These are phyloP conservation scores for Auriscalpium vulgare DNA, from an alignment of 768 basidiomycete species.

Conservation along the genomic window DNA sequence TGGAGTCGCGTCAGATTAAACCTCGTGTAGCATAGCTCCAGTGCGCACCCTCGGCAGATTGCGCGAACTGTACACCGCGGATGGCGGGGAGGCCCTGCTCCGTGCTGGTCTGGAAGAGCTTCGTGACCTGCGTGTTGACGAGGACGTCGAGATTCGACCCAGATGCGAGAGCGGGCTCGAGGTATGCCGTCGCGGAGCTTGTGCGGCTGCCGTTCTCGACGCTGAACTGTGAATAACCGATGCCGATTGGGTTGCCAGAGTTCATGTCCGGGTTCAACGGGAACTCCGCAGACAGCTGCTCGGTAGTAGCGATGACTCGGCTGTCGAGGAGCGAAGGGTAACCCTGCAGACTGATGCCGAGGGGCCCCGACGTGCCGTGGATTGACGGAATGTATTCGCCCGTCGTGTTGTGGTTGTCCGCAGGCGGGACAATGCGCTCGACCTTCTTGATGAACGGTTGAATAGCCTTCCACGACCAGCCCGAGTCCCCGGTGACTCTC, in stretches of 20 bases:
- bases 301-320: constrained; percentile 29
- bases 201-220: constrained; percentile 1
- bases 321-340: constrained; percentile 18
- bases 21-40: neutral
- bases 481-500: constrained; percentile 5
- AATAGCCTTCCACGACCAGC: constrained; percentile 7
- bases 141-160: constrained; percentile 5
- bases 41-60: neutral
- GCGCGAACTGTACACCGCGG: constrained; percentile 2
- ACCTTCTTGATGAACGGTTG: constrained; percentile 19
- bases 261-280: constrained; percentile 36
- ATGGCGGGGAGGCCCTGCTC: neutral
- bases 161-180: neutral
- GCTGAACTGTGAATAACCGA: constrained; percentile 19
- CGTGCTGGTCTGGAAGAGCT: constrained; percentile 6
- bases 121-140: constrained; percentile 12
- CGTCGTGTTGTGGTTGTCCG: constrained; percentile 31
- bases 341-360: constrained; percentile 16
- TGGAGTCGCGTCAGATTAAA: neutral
- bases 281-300: constrained; percentile 29
- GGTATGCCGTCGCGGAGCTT: constrained; percentile 4
- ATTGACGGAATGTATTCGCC: constrained; percentile 30
- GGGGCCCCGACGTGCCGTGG: constrained; percentile 28
- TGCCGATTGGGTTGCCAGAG: constrained; percentile 32
- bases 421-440: constrained; percentile 30